Evolutionary conservation across 331 rosid genomes (phyloP), one percentile per base, ranked within the genome.

Genomic region (Acacia pycnantha): DNA sequence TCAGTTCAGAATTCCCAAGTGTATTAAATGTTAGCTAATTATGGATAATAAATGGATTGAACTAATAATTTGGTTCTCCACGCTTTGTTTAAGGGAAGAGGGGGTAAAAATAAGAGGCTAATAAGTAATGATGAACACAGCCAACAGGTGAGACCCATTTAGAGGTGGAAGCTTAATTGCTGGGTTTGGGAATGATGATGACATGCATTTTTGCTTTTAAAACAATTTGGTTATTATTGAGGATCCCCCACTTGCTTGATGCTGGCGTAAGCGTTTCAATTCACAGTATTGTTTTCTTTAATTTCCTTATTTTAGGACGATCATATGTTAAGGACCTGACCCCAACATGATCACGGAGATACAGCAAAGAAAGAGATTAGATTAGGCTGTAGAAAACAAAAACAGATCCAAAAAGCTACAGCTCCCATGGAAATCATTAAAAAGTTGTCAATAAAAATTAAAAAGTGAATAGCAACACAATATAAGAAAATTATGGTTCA

Each of bases 101-200:
- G 29, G 29, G 27, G 50, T 35, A 33, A 80, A 53, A 31, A 6
- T 56, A 67, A 70, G 59, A 29, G 22, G 64, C 21, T 66, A 59
- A 70, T 40, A 76, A 16, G 86, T 81, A 79, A 91, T 91, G 70
- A 89, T 91, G 88, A 78, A 47, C 79, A 75, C 29, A 72, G 82
- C 29, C 79, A 85, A 73, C 85, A 82, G 31, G 73, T 44, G 81
- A 79, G 87, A 80, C 88, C 92, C 88, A 84, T 84, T 43, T 83
- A 81, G 69, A 87, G 86, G 84, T 54, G 87, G 76, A 77, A 85
- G 88, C 82, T 72, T 73, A 81, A 74, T 74, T 83, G 64, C 81
- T 78, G 86, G 90, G 86, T 86, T 75, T 71, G 62, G 16, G 54
- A 88, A 84, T 82, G 77, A 86, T 86, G 72, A 76, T 22, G 31